Evolutionary conservation across 345 rosid genomes (phyloP).

Genomic region (Ceriops decandra): DNA sequence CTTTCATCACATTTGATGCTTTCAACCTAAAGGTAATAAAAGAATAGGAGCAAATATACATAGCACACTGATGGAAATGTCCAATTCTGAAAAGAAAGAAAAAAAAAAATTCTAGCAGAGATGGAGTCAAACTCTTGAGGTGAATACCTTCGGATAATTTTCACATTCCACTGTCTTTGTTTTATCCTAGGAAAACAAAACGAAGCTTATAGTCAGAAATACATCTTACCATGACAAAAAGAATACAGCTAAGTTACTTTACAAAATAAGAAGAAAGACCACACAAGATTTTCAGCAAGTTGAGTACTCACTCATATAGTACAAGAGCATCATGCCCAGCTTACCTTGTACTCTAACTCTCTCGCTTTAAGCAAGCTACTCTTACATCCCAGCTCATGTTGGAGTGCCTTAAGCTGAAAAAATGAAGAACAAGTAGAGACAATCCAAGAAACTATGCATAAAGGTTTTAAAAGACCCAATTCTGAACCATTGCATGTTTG

Average conservation of each 20-base stretch:
- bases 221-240: background rate
- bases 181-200: constrained; percentile 30
- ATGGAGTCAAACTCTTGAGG: no score
- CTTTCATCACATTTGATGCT: constrained; percentile 19
- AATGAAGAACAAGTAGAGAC: constrained; percentile 19
- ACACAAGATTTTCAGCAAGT: background rate
- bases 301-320: no score
- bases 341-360: constrained; percentile 33
- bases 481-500: background rate
- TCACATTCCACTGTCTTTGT: constrained; percentile 20
- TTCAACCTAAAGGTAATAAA: constrained; percentile 31
- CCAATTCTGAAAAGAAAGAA: constrained; percentile 3
- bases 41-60: constrained; percentile 20
- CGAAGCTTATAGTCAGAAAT: constrained; percentile 9
- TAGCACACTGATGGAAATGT: constrained; percentile 9
- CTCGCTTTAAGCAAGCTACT: constrained; percentile 42
- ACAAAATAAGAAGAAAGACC: background rate
- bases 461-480: background rate
- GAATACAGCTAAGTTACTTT: background rate
- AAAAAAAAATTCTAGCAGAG: no score
- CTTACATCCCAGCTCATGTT: constrained; percentile 73
- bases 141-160: constrained; percentile 16
- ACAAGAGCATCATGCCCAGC: background rate
- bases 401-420: constrained; percentile 54
- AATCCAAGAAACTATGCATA: background rate